Evolutionary conservation across 208 protist species (phyloP).

Genomic region (Trichomonas tenax): DNA sequence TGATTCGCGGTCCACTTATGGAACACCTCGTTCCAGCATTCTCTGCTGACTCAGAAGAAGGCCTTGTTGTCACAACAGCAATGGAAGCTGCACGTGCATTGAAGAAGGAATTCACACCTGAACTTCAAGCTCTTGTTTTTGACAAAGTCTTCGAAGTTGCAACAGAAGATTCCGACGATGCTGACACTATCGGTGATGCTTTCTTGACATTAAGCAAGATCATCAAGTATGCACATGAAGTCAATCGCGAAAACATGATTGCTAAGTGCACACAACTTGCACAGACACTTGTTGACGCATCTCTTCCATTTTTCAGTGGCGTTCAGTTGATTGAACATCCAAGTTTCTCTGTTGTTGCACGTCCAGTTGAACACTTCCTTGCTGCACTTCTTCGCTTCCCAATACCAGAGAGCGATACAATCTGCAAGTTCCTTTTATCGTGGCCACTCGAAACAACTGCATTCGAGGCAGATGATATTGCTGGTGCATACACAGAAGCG

Average conservation of each 20-base stretch:
- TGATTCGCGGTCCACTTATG: not conserved
- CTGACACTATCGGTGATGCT: not conserved
- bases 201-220: not conserved
- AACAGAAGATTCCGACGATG: not conserved
- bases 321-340: not conserved
- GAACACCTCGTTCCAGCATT: not conserved
- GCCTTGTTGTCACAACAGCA: not conserved
- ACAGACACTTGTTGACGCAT: not conserved
- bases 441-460: not conserved
- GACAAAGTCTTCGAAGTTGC: not conserved
- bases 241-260: not conserved
- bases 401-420: not conserved
- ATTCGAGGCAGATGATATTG: not conserved
- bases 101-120: not conserved
- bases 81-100: not conserved
- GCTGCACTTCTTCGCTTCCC: not conserved
- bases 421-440: not conserved
- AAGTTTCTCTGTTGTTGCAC: not conserved
- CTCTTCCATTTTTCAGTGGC: not conserved
- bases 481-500: not conserved
- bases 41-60: not conserved
- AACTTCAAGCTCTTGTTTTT: not conserved
- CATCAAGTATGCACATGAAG: not conserved
- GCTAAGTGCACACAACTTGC: not conserved
- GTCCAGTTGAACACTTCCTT: not conserved